Evolutionary conservation across 805 yeast species (phyloP).

Genomic region (Candida succiphila): DNA sequence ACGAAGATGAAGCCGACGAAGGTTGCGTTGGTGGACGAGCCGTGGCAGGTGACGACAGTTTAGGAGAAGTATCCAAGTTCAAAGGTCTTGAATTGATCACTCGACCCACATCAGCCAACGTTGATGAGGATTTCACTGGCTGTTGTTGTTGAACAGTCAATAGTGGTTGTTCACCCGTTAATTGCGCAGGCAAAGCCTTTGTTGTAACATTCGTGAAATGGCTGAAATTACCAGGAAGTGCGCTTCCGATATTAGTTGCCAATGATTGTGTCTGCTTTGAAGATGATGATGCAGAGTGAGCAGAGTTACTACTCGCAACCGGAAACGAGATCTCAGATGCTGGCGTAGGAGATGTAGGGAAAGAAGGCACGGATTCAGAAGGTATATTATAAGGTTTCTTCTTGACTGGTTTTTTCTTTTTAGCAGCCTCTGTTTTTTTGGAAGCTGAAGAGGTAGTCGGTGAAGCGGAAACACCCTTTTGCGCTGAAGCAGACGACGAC

Average conservation of each 20-base stretch:
- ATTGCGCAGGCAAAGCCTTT: conserved; percentile 1
- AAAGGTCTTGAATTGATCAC: neutral
- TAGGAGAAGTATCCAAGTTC: neutral
- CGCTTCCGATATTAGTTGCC: neutral
- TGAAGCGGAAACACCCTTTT: neutral
- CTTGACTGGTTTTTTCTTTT: conserved; percentile 6
- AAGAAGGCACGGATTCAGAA: neutral
- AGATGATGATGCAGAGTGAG: neutral
- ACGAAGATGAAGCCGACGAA: neutral
- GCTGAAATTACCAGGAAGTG: neutral
- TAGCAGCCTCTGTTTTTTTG: conserved; percentile 2
- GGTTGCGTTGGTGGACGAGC: neutral
- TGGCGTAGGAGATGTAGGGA: conserved; percentile 5
- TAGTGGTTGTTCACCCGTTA: conserved; percentile 4
- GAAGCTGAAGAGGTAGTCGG: neutral
- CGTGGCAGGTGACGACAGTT: neutral
- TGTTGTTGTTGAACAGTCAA: conserved; percentile 2
- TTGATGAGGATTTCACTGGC: neutral
- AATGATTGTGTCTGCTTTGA: neutral
- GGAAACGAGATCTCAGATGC: conserved; percentile 1
- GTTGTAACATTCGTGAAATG: too few species aligned
- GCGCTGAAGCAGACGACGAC: neutral
- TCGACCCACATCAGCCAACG: neutral
- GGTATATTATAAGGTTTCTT: neutral
- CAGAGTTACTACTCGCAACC: too few species aligned